phyloP scores from a whole-genome alignment of 768 basidiomycete species.

The Fibroporia radiculosa region DNA sequence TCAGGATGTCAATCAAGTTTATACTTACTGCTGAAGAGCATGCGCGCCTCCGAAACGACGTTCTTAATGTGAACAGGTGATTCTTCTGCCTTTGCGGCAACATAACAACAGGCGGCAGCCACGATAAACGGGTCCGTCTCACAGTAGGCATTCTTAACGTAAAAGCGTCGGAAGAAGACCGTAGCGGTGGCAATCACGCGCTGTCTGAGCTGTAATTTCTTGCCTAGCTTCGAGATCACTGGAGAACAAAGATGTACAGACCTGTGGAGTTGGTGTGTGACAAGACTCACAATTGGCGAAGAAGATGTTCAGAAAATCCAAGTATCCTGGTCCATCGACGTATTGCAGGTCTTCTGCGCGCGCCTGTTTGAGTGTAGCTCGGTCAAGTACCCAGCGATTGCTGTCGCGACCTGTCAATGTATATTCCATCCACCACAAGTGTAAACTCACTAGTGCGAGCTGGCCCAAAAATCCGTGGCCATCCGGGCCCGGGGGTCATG shows the following conservation, averaged over 20 bases:
- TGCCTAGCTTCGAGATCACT: slow-evolving; percentile 86
- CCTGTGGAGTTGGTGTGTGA: not conserved
- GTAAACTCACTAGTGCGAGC: slow-evolving; percentile 71
- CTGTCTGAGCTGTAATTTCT: slow-evolving; percentile 76
- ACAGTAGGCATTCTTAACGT: slow-evolving; percentile 90
- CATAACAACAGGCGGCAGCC: slow-evolving; percentile 88
- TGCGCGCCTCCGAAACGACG: slow-evolving; percentile 75
- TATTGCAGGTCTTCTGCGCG: slow-evolving; percentile 72
- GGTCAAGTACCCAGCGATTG: slow-evolving; percentile 88
- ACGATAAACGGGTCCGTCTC: slow-evolving; percentile 95
- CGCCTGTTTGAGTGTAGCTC: slow-evolving; percentile 66
- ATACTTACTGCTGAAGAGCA: slow-evolving; percentile 62
- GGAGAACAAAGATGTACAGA: slow-evolving; percentile 1
- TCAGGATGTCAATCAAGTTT: not conserved
- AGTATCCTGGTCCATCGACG: slow-evolving; percentile 65
- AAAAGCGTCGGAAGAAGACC: slow-evolving; percentile 95
- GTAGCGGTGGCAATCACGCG: slow-evolving; percentile 91
- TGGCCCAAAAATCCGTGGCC: slow-evolving; percentile 91
- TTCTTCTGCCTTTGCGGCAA: slow-evolving; percentile 97
- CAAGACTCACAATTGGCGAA: slow-evolving; percentile 66
- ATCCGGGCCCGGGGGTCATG: slow-evolving; percentile 34
- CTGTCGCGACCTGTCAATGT: slow-evolving; percentile 30
- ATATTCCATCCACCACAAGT: not conserved
- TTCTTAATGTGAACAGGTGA: slow-evolving; percentile 92
- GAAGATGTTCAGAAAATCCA: slow-evolving; percentile 81